phyloP scores from a whole-genome alignment of 2,329 filamentous ascomycete species.

The Monosporascus sp. region DNA sequence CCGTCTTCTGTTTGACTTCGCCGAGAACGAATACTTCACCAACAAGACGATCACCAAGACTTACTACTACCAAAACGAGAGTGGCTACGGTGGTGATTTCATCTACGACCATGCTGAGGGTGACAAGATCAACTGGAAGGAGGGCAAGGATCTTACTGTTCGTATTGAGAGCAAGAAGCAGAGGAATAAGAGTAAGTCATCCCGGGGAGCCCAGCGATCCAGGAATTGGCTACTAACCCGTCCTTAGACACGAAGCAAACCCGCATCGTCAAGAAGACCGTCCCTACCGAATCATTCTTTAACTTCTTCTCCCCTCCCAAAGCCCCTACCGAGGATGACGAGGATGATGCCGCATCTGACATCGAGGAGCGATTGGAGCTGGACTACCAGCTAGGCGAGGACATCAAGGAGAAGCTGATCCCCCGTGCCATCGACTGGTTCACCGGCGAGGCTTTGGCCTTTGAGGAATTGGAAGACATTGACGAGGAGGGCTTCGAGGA shows the following conservation, averaged over 20 bases:
- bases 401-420: constrained; percentile 99
- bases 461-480: constrained; percentile 83
- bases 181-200: constrained; percentile 86
- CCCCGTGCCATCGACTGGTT: constrained; percentile 99
- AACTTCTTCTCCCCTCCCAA: constrained; percentile 98
- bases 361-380: constrained; percentile 97
- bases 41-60: constrained; percentile 98
- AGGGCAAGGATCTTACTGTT: constrained; percentile 87
- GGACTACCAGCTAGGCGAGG: constrained; percentile 97
- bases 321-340: constrained; percentile 65
- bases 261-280: constrained; percentile 97
- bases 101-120: constrained; percentile 99
- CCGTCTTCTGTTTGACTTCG: constrained; percentile 96
- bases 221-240: constrained; percentile 5
- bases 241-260: constrained; percentile 92
- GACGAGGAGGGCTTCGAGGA: constrained; percentile 82
- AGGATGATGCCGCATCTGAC: constrained; percentile 73
- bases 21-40: constrained; percentile 91
- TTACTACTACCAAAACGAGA: constrained; percentile 99
- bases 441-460: constrained; percentile 94
- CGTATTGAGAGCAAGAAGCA: constrained; percentile 99
- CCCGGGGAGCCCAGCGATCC: too few relatives aligned
- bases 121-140: constrained; percentile 96
- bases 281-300: constrained; percentile 97
- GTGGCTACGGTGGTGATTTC: constrained; percentile 96